Conservation (phyloP, 2,329 filamentous ascomycete genomes). For the Exophiala oligosperma region DNA sequence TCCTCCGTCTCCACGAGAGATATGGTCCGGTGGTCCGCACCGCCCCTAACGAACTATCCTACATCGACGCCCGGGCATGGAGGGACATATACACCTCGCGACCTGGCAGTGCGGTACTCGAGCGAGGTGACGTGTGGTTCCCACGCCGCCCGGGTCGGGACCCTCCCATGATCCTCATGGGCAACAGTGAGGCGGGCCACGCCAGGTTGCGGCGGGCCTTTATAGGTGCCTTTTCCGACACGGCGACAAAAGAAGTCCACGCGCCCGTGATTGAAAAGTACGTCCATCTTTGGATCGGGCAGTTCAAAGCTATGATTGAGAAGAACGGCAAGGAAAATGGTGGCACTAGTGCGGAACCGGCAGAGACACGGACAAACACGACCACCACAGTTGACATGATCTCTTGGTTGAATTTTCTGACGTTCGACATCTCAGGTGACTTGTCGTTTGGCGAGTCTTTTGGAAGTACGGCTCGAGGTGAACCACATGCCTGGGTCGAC, state of each 20-base stretch:
- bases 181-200: slow-evolving; percentile 28
- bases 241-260: slow-evolving; percentile 10
- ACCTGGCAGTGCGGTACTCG: background rate
- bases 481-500: slow-evolving; percentile 33
- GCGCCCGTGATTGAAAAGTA: slow-evolving; percentile 7
- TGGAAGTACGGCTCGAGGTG: slow-evolving; percentile 27
- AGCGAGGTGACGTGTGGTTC: slow-evolving; percentile 7
- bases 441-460: slow-evolving; percentile 33
- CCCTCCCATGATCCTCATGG: slow-evolving; percentile 3
- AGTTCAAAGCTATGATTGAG: background rate
- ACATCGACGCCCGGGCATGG: slow-evolving; percentile 32
- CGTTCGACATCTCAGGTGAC: slow-evolving; percentile 27
- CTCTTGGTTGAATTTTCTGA: slow-evolving; percentile 15
- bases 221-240: slow-evolving; percentile 44
- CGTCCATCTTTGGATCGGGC: slow-evolving; percentile 8
- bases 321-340: background rate
- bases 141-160: background rate
- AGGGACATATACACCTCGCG: slow-evolving; percentile 35
- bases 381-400: slow-evolving; percentile 2
- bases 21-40: slow-evolving; percentile 38
- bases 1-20: slow-evolving; percentile 29
- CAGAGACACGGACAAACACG: no score
- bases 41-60: slow-evolving; percentile 40
- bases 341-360: no score
- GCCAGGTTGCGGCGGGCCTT: slow-evolving; percentile 35